Conservation (phyloP, 345 rosid species). For the Nasturtium officinale region DNA sequence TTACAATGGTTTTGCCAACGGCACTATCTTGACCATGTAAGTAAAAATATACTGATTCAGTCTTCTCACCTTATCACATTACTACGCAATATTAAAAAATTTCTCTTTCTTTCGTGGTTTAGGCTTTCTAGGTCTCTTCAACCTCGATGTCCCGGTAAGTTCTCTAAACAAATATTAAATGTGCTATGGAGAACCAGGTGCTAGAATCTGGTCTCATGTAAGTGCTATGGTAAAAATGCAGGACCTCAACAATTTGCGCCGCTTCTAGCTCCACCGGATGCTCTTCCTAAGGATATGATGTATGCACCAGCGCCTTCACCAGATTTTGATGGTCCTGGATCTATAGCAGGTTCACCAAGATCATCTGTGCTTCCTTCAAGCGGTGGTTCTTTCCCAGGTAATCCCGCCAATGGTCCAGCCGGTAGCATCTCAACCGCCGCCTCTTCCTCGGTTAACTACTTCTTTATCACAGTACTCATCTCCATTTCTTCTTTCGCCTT, state of each 20-base stretch:
- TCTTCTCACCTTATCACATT: not conserved
- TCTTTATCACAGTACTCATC: constrained; percentile 27
- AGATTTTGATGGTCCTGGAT: constrained; percentile 43
- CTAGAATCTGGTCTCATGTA: constrained; percentile 3
- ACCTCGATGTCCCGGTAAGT: constrained; percentile 91
- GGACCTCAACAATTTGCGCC: constrained; percentile 81
- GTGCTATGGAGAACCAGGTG: not conserved
- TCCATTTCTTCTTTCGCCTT: constrained; percentile 16
- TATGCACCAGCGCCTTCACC: constrained; percentile 67
- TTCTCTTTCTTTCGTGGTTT: constrained; percentile 17
- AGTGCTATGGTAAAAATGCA: constrained; percentile 44
- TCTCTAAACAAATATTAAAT: not conserved
- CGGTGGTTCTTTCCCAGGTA: constrained; percentile 58
- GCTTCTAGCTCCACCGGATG: constrained; percentile 79
- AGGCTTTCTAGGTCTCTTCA: constrained; percentile 84
- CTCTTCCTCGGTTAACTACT: constrained; percentile 41
- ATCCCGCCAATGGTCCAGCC: constrained; percentile 64
- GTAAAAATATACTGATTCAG: constrained; percentile 23
- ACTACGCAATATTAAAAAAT: not conserved
- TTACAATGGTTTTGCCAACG: constrained; percentile 79
- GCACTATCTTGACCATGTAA: constrained; percentile 74
- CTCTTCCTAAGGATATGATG: constrained; percentile 51
- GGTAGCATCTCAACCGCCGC: constrained; percentile 61
- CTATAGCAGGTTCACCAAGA: constrained; percentile 51
- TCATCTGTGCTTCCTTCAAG: constrained; percentile 59